Evolutionary conservation across 371 early-diverging fungal species (phyloP), one percentile per base, ranked within the genome.

Genomic region (Smittium culicis): DNA sequence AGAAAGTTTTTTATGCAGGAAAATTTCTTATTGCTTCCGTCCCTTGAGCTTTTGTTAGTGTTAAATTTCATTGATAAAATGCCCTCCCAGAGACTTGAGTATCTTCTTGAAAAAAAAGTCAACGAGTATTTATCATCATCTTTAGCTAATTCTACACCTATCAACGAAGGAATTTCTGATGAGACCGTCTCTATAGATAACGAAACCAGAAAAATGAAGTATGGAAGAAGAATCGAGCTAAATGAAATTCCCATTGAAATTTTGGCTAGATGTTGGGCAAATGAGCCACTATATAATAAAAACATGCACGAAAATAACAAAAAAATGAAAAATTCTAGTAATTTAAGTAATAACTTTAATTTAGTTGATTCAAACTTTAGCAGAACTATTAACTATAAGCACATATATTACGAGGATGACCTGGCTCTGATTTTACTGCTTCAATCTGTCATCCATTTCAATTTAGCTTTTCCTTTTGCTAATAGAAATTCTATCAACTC

Each of bases 1-100:
- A 79, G 83, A 68, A 88, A 87, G 67, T 89, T 83, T 66, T 34
- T 69, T 8, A 64, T 75, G 58, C 90, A 90, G 68, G 71, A 76
- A 2, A 72, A 76, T 55, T 76, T 82, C 31, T 74, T 90, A 5
- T 61, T 85, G 61, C 72, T 86, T 1, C 89, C 90, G 1, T 86
- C 81, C 3, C 73, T 87, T 27, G 91, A 90, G 71, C 74, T 88
- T 16, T 65, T 88, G 33, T 82, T 82, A 61, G 79, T 85, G 32
- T 83, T 80, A 71, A 80, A 81, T 65, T 80, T 79, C 11, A 81
- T 81, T 67, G 83, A 84, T 61, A 80, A 82, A 66, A 83, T 84
- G 67, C 82, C 88, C 0, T 28, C 61, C 2, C 69, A 77, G 1
- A 58, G 74, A 0, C 70, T 89, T 0, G 66, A 70, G 29, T 55